Base-by-base conservation (phyloP, 495 filamentous ascomycete genomes). In the Penicillium waksmanii region DNA sequence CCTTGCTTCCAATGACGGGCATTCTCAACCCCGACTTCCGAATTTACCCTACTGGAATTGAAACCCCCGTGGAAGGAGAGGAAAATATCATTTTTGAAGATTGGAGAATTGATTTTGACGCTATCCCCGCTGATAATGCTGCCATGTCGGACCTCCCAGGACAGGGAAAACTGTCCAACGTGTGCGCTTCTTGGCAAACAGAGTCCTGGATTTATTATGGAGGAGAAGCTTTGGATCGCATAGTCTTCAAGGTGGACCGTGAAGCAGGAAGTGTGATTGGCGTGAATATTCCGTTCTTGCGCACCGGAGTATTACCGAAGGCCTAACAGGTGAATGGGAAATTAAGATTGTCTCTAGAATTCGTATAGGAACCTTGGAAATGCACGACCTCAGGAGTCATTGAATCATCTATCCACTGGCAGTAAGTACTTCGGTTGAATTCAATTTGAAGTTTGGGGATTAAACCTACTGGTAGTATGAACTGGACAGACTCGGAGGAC, bases 201-300 rank as follows among this genome's bases (percentile, higher is more conserved):
- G 58, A 51, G 3, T 55, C 57, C 18, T 65, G 62, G 62, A 53
- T 62, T 52, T 57, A 52, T 18, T 62, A 62, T 59, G 58, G 56
- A 1, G 56, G 55, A 5, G 27, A 53, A 36, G 27, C 51, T 25
- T 35, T 66, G 15, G 63, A 66, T 50, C 56, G 49, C 33, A 44
- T 66, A 42, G 56, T 66, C n/a, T 66, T 66, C 53, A 57, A 62
- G 34, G 35, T 66, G 33, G 56, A 62, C 5, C 38, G 46, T 17
- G 18, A 13, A 1, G 51, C 17, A 35, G 56, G 58, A 44, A 21
- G 25, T 7, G 58, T 66, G 1, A 12, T 66, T 43, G 63, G 63
- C 11, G 64, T 62, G 44, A 53, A 66, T 49, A 53, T 62, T 18
- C 59, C 64, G 11, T 54, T 21, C 42, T 18, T 54, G 34, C 7